Conservation (phyloP, 345 rosid genomes). For the thale cress (Arabidopsis thaliana) region DNA sequence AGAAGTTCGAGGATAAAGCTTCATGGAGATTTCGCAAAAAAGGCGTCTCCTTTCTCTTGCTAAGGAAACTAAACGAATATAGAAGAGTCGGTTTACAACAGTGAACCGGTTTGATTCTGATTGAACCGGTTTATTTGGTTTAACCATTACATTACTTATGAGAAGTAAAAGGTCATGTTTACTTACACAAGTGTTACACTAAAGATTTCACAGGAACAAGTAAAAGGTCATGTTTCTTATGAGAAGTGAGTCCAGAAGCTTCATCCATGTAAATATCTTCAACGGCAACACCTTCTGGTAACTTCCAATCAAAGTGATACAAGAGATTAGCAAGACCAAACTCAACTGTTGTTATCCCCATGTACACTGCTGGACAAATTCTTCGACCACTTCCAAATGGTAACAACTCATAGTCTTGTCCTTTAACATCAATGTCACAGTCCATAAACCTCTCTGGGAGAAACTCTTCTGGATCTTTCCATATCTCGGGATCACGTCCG, state of each 20-base stretch:
- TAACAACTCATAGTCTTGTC: constrained; percentile 43
- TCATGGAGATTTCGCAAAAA: constrained; percentile 18
- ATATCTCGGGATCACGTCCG: constrained; percentile 42
- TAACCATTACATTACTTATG: too few species aligned
- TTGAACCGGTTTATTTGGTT: constrained; percentile 9
- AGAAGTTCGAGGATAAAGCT: constrained; percentile 33
- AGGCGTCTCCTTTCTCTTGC: constrained; percentile 10
- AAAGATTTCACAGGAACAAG: constrained; percentile 37
- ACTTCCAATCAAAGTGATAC: constrained; percentile 45
- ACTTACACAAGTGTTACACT: too few species aligned
- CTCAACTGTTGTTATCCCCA: constrained; percentile 45
- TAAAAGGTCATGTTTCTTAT: constrained; percentile 37
- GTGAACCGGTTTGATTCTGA: constrained; percentile 4
- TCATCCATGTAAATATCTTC: constrained; percentile 39
- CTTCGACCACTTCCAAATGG: constrained; percentile 49
- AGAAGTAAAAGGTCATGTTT: background rate
- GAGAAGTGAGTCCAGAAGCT: constrained; percentile 37
- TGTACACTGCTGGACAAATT: constrained; percentile 45
- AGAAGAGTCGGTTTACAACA: background rate
- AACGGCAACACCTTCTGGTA: constrained; percentile 34
- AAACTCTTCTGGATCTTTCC: constrained; percentile 51
- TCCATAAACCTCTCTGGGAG: constrained; percentile 48
- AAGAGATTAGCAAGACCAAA: constrained; percentile 46
- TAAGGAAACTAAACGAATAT: background rate
- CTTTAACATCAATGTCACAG: constrained; percentile 45